Base-by-base conservation (phyloP, 257 asterid genomes). In the Agastache rugosa region DNA sequence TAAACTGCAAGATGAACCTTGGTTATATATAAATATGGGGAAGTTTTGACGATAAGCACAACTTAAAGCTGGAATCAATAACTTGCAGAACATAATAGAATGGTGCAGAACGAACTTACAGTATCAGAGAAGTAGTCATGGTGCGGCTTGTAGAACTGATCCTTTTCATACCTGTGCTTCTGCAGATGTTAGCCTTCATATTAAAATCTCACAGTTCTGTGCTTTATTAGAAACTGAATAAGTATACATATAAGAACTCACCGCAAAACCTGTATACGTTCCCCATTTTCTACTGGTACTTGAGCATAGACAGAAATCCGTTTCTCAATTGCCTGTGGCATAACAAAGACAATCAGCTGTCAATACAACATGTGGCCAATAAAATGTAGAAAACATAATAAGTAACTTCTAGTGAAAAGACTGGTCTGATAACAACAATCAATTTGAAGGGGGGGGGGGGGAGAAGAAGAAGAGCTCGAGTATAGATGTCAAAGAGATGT, bases 101-200 rank as follows among this genome's bases (percentile, higher is more conserved):
- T 71, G 75, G 65, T 25, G 68, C 39, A 50, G 22, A 42, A 62
- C 19, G 23, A 69, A 78, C 68, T 80, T 84, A 90, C 98, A 1
- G 89, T 37, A 64, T 91, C 97, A 16, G 98, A 83, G 83, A 93
- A 93, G 83, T 86, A 93, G 83, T 93, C 96, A 60, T 89, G 90
- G 82, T 90, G 98, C 22, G 97, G 88, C 79, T 84, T 84, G 84
- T 92, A 92, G 63, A 83, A 85, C 85, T 92, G 90, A 74, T 80
- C 59, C 85, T 88, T 86, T 79, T 90, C 96, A 79, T 92, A 92
- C 93, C 97, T 92, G 97, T 86, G 89, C 90, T 80, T 80, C 89
- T 81, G 90, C 90, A 84, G 83, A 87, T 89, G 91, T 90, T 88
- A 90, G 98, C 90, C 80, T 84, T 63, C 79, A 72, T 39, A 83